These are phyloP conservation scores for Lentinula guzmanii DNA, from an alignment of 768 basidiomycete genomes.

Conservation along the genomic window DNA sequence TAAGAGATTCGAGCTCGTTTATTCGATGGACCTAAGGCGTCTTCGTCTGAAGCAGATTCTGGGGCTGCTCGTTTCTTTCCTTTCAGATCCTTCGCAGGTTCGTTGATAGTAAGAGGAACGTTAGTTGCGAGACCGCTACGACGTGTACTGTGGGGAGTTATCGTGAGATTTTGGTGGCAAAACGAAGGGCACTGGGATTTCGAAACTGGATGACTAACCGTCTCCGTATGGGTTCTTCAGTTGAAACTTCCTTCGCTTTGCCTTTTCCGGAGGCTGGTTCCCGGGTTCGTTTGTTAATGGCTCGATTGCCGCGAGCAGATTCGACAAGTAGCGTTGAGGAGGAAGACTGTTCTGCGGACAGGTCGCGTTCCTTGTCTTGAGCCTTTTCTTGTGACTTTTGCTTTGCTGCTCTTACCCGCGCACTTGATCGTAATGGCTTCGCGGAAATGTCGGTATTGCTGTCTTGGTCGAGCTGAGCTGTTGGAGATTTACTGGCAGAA, in stretches of 20 bases:
- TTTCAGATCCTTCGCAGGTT: slow-evolving; percentile 69
- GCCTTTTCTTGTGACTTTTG: slow-evolving; percentile 58
- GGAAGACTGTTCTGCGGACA: slow-evolving; percentile 35
- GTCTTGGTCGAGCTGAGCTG: slow-evolving; percentile 30
- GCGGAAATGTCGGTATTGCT: slow-evolving; percentile 34
- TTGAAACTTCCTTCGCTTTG: slow-evolving; percentile 50
- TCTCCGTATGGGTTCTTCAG: slow-evolving; percentile 46
- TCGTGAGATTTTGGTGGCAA: slow-evolving; percentile 11
- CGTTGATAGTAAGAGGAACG: slow-evolving; percentile 62
- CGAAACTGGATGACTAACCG: slow-evolving; percentile 42
- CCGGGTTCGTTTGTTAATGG: slow-evolving; percentile 46
- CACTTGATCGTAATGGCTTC: slow-evolving; percentile 65
- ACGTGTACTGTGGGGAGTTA: slow-evolving; percentile 43
- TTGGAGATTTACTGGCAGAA: slow-evolving; percentile 60
- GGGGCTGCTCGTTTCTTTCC: slow-evolving; percentile 91
- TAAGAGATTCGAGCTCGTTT: slow-evolving; percentile 66
- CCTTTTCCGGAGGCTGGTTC: slow-evolving; percentile 49
- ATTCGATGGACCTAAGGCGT: slow-evolving; percentile 46
- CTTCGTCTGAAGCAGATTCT: slow-evolving; percentile 64
- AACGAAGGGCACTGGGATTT: slow-evolving; percentile 18
- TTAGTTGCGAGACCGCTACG: slow-evolving; percentile 41
- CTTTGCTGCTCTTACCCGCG: slow-evolving; percentile 70
- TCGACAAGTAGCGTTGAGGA: slow-evolving; percentile 31
- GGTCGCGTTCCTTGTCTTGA: slow-evolving; percentile 49
- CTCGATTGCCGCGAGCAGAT: slow-evolving; percentile 21